Conservation (phyloP, 1,284 basidiomycete genomes). For the Moesziomyces sp. region DNA sequence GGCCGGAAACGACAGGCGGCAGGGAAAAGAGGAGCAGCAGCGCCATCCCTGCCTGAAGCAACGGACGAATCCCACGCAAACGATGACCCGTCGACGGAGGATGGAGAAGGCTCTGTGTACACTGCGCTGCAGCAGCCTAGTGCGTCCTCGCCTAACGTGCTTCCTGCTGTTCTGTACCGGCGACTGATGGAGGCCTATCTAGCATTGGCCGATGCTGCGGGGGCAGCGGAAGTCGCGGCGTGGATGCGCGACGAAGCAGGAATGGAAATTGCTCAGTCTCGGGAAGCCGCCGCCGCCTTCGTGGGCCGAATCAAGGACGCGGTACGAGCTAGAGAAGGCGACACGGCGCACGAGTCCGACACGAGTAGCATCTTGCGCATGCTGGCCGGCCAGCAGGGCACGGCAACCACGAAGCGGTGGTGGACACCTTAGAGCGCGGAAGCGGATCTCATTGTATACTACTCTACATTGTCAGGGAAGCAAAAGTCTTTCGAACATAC, state of each 20-base stretch:
- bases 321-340: constrained; percentile 6
- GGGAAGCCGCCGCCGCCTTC: constrained; percentile 13
- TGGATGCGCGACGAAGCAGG: constrained; percentile 53
- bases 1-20: not conserved
- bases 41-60: constrained; percentile 8
- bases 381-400: constrained; percentile 38
- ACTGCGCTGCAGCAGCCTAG: constrained; percentile 5
- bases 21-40: constrained; percentile 7
- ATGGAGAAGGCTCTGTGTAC: not conserved
- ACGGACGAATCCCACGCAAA: not conserved
- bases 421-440: constrained; percentile 17
- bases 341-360: not conserved
- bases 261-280: constrained; percentile 11
- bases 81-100: not conserved
- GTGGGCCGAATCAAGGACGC: constrained; percentile 32
- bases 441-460: too few species aligned
- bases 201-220: constrained; percentile 23
- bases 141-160: constrained; percentile 18
- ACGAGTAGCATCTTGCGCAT: constrained; percentile 29
- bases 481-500: too few species aligned
- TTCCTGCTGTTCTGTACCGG: constrained; percentile 23
- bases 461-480: too few species aligned
- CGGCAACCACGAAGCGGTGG: constrained; percentile 32
- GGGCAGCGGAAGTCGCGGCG: constrained; percentile 42
- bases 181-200: constrained; percentile 38